Evolutionary conservation across 2,329 filamentous ascomycete species (phyloP), one percentile per base, ranked within the genome.

Genomic region (Aspergillus piperis): DNA sequence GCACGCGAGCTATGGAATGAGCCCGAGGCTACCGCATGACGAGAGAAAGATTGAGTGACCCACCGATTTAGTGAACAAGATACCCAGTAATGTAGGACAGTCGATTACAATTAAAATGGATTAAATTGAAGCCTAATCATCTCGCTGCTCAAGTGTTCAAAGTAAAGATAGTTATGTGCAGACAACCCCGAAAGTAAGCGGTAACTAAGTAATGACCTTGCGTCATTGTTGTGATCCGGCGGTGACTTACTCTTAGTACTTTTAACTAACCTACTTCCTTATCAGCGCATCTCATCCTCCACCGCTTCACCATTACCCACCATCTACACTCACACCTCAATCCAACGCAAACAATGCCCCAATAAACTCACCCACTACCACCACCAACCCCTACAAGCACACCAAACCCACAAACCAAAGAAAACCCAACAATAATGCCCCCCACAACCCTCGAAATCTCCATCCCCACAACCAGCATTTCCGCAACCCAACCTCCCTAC

Each of bases 1-100:
- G 90, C 88, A 63, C 85, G 92, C 60, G 85, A 89, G 60, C 60
- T 77, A 17, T 86, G 84, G 82, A 64, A 70, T 38, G 69, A 8
- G 23, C 23, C 47, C 25, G 23, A 15, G 69, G 25, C 41, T n/a
- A 25, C 19, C 41, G 41, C 41, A 23, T 44, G 41, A 44, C 19
- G 13, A 21, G 41, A 19, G 25, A 27, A 27, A 23, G 19, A 6
- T 11, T 44, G 25, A 27, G 25, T 19, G 41, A 44, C 10, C 13
- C 7, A 2, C n/a, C 2, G 21, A 6, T 50, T 27, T 30, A 30
- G 17, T 50, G n/a, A 50, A 17, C 15, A 50, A 30, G 47, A 50
- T 50, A 50, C 47, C 47, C 47, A 32, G 25, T 50, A 27, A 50
- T 4, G 7, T 30, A 49, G 21, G 21, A 49, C 8, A 49, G 15